Evolutionary conservation across 768 basidiomycete genomes (phyloP).

Genomic region (Kwoniella dendrophila): DNA sequence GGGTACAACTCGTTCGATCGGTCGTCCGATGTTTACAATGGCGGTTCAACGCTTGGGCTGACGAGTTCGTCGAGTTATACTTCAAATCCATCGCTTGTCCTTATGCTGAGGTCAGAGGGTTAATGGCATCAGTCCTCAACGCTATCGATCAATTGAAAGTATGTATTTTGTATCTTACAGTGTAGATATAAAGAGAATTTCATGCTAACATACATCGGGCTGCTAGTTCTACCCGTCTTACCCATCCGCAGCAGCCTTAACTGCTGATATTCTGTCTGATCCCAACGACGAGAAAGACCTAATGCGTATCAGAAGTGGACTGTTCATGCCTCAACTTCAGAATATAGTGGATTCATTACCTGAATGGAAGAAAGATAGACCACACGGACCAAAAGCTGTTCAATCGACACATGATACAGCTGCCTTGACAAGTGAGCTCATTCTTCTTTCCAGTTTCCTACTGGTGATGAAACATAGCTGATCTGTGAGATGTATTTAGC

Average conservation of each 20-base stretch:
- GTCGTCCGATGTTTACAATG: conserved; percentile 69
- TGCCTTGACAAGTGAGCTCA: conserved; percentile 72
- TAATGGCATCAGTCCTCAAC: conserved; percentile 70
- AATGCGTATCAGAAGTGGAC: conserved; percentile 70
- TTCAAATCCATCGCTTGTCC: conserved; percentile 76
- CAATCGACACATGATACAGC: conserved; percentile 91
- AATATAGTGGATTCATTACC: conserved; percentile 66
- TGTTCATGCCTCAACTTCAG: conserved; percentile 65
- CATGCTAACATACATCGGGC: conserved; percentile 56
- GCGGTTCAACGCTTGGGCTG: conserved; percentile 69
- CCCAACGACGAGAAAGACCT: conserved; percentile 65
- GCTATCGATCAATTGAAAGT: conserved; percentile 75
- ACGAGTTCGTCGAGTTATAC: conserved; percentile 69
- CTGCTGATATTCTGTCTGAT: conserved; percentile 67
- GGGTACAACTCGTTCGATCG: conserved; percentile 68
- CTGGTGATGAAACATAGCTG: neutral
- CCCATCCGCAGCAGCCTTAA: conserved; percentile 62
- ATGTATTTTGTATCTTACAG: conserved; percentile 22
- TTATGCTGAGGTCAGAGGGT: conserved; percentile 78
- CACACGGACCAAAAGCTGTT: conserved; percentile 81
- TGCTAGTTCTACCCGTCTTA: conserved; percentile 62
- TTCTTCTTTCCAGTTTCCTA: neutral
- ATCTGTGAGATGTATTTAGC: conserved; percentile 61
- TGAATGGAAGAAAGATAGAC: conserved; percentile 71
- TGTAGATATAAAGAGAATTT: neutral